Base-by-base conservation (phyloP, 1,284 basidiomycete genomes). In the Ceratobasidium sp. region DNA sequence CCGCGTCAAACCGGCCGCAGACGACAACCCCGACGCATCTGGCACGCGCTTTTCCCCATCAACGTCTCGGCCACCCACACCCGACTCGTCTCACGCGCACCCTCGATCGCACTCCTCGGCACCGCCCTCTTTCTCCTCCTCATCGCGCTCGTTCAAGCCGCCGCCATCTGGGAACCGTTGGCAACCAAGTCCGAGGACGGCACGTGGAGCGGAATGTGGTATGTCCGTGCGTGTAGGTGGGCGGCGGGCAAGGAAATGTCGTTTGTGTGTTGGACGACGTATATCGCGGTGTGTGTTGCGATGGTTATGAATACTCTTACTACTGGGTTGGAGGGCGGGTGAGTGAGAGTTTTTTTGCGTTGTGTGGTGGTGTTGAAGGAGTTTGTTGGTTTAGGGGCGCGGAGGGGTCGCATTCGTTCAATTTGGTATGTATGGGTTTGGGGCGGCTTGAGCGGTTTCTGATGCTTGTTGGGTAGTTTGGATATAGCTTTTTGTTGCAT, bases 401-500 rank as follows among this genome's bases (percentile, higher is more conserved):
- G 22, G 68, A 70, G 15, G 76, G 54, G 15, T 68, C 70, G 64
- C 79, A 49, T 77, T 77, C 70, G 54, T 76, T 68, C 62, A 80
- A 80, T 71, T 67, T 80, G 25, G 79, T 80, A 51, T 40, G 77
- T 76, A 25, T 44, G 15, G 25, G 62, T 43, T 54, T 25, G 46
- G 40, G 22, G 25, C 78, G n/a, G 64, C 43, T 46, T 32, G 61
- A 68, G 71, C 54, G 34, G 54, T 49, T 61, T 29, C n/a, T 74
- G 76, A 49, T 52, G 59, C 43, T 70, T 17, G 29, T 29, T 25
- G 29, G 51, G 2, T 76, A 93, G 92, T 89, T 92, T 79, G 90
- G 91, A 46, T 93, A 93, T 80, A 89, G 91, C 0, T 92, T 93
- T 82, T 85, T 92, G 54, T 82, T 93, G 19, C 90, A 93, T 79